phyloP scores from a whole-genome alignment of 1,139 yeast genomes.

The Yamadazyma triangularis region DNA sequence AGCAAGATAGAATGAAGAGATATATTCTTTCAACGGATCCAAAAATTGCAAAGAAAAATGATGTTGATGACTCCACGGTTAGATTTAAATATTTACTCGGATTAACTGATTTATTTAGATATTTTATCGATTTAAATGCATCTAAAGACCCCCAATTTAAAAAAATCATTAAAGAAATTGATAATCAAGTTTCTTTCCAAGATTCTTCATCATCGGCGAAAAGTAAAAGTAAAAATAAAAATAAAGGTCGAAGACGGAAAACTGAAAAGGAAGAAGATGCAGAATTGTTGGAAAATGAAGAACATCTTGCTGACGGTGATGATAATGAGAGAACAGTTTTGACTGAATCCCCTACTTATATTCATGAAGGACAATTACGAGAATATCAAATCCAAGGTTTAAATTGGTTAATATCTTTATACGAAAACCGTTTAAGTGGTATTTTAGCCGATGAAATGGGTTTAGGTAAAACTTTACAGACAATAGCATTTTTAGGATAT shows the following conservation, averaged over 20 bases:
- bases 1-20: slow-evolving; percentile 38
- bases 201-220: slow-evolving; percentile 11
- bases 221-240: slow-evolving; percentile 13
- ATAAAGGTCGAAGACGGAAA: slow-evolving; percentile 44
- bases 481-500: slow-evolving; percentile 71
- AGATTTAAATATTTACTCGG: slow-evolving; percentile 81
- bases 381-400: slow-evolving; percentile 63
- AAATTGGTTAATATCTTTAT: slow-evolving; percentile 43
- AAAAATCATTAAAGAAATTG: slow-evolving; percentile 42
- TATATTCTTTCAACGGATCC: slow-evolving; percentile 50
- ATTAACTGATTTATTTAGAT: slow-evolving; percentile 79
- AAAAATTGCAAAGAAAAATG: slow-evolving; percentile 50
- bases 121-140: slow-evolving; percentile 81
- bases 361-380: slow-evolving; percentile 61
- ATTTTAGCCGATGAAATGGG: slow-evolving; percentile 51
- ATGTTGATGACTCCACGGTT: slow-evolving; percentile 66
- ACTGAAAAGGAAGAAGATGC: slow-evolving; percentile 93
- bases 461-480: slow-evolving; percentile 45
- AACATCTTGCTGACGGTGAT: slow-evolving; percentile 35
- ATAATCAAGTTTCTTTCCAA: slow-evolving; percentile 26
- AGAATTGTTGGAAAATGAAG: slow-evolving; percentile 77
- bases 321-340: slow-evolving; percentile 54
- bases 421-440: slow-evolving; percentile 42
- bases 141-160: slow-evolving; percentile 65
- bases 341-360: slow-evolving; percentile 74